Evolutionary conservation across 2,329 filamentous ascomycete species (phyloP), one percentile per base, ranked within the genome.

Genomic region (Fusarium torreyae): DNA sequence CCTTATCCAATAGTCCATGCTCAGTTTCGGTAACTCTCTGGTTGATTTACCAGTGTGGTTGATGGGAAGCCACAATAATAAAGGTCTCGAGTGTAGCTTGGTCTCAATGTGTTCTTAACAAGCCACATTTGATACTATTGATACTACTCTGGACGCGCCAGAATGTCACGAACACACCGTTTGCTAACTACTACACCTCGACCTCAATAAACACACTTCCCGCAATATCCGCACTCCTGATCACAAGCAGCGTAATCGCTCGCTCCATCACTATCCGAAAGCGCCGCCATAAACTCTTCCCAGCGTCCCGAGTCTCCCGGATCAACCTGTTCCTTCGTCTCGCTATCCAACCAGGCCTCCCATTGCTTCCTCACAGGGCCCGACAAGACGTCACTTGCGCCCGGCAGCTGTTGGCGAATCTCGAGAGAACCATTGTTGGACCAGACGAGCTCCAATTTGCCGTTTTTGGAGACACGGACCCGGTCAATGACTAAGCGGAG

Each of bases 151-250:
- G 28, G 28, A 31, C 28, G 28, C 28, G 28, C 10, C 28, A 31
- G 28, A 31, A 31, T 31, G 28, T 31, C 28, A 13, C 28, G 24
- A 7, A 15, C 10, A 18, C 14, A 55, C 36, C 28, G 13, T 10
- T 13, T 31, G 28, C 28, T 31, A 31, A 22, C 15, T 34, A 40
- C 13, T 5, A 38, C 57, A 34, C 18, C 26, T 34, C 17, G 17
- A n/a, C 18, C 36, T 66, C 38, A 70, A 15, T 64, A 72, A 17
- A 34, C 40, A 28, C 75, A 76, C 48, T 68, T 63, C 10, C 75
- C 76, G 20, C 74, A 77, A 42, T 77, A 77, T 24, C 72, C 73
- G 39, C 76, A 77, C 50, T 76, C 72, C n/a, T 40, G 38, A 60
- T 76, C 72, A 45, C 76, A 77, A 2, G 72, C 74, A 24, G 70